phyloP scores from a whole-genome alignment of 2,329 filamentous ascomycete genomes.

The Fusarium annulatum region DNA sequence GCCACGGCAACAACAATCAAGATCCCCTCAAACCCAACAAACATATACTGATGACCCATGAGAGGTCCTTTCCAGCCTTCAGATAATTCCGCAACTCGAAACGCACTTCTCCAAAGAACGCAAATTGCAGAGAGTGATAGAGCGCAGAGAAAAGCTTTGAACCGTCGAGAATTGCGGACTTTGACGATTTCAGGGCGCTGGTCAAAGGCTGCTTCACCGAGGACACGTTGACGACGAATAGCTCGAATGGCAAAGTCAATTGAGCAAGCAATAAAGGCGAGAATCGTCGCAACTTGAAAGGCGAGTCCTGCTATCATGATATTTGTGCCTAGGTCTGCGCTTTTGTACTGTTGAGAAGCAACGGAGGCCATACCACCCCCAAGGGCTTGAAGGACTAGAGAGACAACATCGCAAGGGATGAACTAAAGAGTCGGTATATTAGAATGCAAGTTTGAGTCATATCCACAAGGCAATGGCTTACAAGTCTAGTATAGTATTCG shows the following conservation, averaged over 20 bases:
- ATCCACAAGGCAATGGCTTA: constrained; percentile 42
- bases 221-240: constrained; percentile 48
- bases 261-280: constrained; percentile 63
- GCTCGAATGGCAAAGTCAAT: constrained; percentile 62
- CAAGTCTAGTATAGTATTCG: constrained; percentile 61
- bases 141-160: constrained; percentile 66
- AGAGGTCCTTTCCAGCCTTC: constrained; percentile 71
- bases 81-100: constrained; percentile 73
- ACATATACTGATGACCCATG: constrained; percentile 65
- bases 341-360: constrained; percentile 52
- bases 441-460: not conserved
- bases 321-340: constrained; percentile 59
- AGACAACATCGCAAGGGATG: constrained; percentile 71
- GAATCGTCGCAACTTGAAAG: constrained; percentile 69
- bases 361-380: constrained; percentile 67
- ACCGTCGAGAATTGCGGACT: constrained; percentile 56
- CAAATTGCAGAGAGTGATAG: constrained; percentile 68
- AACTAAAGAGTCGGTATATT: constrained; percentile 55
- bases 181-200: constrained; percentile 50
- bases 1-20: constrained; percentile 61
- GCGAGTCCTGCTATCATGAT: constrained; percentile 74
- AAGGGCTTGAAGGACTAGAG: constrained; percentile 68
- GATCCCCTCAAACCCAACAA: constrained; percentile 68
- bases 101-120: constrained; percentile 73
- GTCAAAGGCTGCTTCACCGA: constrained; percentile 52